Evolutionary conservation across 257 asterid species (phyloP), one percentile per base, ranked within the genome.

Genomic region (Leptodermis oblonga): DNA sequence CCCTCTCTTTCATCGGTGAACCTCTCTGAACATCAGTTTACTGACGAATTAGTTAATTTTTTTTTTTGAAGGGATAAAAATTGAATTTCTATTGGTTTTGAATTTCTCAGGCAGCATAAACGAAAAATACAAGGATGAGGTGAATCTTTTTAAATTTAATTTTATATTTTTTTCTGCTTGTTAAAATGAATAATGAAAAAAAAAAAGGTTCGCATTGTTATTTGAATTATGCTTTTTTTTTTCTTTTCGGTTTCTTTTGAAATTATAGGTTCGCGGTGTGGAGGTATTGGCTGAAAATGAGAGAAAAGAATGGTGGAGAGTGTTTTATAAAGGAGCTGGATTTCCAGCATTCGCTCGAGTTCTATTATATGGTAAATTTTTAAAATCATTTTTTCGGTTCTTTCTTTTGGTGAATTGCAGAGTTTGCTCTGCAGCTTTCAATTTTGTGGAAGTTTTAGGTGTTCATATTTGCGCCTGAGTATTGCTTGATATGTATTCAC

Each of bases 281-380:
- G 82, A 80, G 71, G 75, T 76, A 70, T 79, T 85, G 0, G 74
- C 71, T 55, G 82, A 65, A 63, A 84, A 80, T 60, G 86, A 93
- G 83, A 88, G 81, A 77, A 70, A 75, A 65, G 80, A 81, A 63
- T 88, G 89, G 86, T 76, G 87, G 86, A 56, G 77, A 65, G 71
- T 83, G 61, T 93, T 93, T 80, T 88, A 88, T 67, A 76, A 64
- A 65, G 97, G 97, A 70, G 80, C 95, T 33, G 85, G 84, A 23
- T 93, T 90, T 76, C 85, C 77, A 12, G 77, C 89, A 62, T 81
- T 90, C 62, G 86, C 96, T 62, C 82, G 85, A 79, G 83, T 87
- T 69, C 71, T 93, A 75, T 79, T 90, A 76, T 69, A 81, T 76
- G 99, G 98, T 87, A 83, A 71, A 4, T 26, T 4, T 14, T 59